Evolutionary conservation across 1,139 yeast genomes (phyloP).

Genomic region (Diutina mesorugosa): DNA sequence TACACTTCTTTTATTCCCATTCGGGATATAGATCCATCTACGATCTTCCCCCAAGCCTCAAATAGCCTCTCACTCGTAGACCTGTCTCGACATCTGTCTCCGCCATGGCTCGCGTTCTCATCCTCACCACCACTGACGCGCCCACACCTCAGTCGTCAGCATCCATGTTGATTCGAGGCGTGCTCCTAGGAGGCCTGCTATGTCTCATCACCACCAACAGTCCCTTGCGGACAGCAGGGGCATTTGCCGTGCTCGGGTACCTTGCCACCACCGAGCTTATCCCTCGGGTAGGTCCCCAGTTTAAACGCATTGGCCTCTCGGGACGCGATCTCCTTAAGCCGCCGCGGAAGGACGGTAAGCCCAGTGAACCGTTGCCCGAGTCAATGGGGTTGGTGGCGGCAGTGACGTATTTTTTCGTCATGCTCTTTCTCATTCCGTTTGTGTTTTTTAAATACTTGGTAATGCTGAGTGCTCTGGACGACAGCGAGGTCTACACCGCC

Average conservation of each 20-base stretch:
- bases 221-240: constrained; percentile 41
- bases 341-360: constrained; percentile 31
- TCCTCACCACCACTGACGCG: not conserved
- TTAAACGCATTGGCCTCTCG: constrained; percentile 63
- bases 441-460: constrained; percentile 73
- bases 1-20: too few species aligned
- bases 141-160: not conserved
- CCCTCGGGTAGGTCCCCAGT: constrained; percentile 54
- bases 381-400: constrained; percentile 86
- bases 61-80: not conserved
- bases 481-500: constrained; percentile 18
- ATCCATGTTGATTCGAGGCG: not conserved
- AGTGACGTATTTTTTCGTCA: constrained; percentile 61
- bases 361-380: constrained; percentile 47
- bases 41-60: not conserved
- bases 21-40: not conserved
- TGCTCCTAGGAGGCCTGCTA: not conserved
- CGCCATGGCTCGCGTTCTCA: not conserved
- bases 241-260: constrained; percentile 60
- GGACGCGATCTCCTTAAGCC: constrained; percentile 79
- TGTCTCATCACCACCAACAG: constrained; percentile 7
- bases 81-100: not conserved
- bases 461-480: constrained; percentile 25
- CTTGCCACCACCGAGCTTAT: constrained; percentile 44
- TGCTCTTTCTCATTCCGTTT: constrained; percentile 83